Conservation (phyloP, 2,329 filamentous ascomycete species). For the Diaporthe sp. region DNA sequence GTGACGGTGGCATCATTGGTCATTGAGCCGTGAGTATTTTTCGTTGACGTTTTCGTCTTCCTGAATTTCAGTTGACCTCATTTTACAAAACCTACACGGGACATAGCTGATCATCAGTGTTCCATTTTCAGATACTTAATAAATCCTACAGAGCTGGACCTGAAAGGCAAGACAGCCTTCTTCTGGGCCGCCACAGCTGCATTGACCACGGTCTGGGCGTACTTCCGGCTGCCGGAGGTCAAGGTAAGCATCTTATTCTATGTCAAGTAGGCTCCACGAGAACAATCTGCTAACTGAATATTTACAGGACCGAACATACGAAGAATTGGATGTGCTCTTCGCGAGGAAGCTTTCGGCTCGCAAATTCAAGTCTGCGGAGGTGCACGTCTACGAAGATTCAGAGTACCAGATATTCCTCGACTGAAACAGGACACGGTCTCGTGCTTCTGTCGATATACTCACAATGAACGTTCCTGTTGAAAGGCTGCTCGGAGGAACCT, state of each 20-base stretch:
- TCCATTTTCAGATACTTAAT: conserved; percentile 42
- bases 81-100: background rate
- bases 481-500: background rate
- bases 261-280: background rate
- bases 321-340: conserved; percentile 26
- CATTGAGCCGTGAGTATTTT: conserved; percentile 42
- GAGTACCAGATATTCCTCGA: conserved; percentile 27
- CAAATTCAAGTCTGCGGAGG: conserved; percentile 27
- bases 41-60: background rate
- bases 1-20: conserved; percentile 54
- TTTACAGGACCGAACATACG: conserved; percentile 21
- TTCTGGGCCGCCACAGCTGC: conserved; percentile 57
- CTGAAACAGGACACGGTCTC: background rate
- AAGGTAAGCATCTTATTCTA: background rate
- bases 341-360: conserved; percentile 24
- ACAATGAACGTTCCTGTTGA: background rate
- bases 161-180: conserved; percentile 54
- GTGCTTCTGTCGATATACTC: background rate
- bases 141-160: conserved; percentile 48
- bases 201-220: conserved; percentile 58
- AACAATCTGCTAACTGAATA: accelerated
- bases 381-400: conserved; percentile 29
- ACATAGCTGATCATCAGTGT: background rate
- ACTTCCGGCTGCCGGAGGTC: conserved; percentile 59
- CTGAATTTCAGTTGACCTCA: accelerated